A percentile compares a stretch with the other conserved stretches of the same genome.
phyloP scores from a whole-genome alignment of 179 eudicot species.

The Vitellaria paradoxa region DNA sequence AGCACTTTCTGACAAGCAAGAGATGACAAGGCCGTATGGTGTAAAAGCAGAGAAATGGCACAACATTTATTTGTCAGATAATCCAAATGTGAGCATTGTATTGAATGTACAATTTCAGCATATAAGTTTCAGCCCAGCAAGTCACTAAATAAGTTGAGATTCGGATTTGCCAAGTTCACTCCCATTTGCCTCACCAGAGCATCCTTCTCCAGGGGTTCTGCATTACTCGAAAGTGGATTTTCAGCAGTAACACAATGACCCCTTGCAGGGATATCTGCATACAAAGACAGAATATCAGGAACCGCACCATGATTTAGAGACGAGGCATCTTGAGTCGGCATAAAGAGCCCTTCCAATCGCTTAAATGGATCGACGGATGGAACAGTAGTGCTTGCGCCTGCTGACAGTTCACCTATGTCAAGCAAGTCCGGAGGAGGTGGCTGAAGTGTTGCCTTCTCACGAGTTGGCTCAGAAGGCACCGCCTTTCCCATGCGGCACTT shows the following conservation, averaged over 20 bases:
- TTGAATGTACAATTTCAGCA: too few relatives aligned
- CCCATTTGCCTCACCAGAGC: conserved; percentile 90
- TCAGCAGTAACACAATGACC: conserved; percentile 24
- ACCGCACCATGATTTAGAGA: conserved; percentile 26
- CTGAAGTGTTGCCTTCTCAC: conserved; percentile 35
- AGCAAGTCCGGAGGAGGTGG: conserved; percentile 79
- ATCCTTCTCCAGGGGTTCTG: conserved; percentile 71
- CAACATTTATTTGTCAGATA: conserved; percentile 12
- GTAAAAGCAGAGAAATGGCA: conserved; percentile 6
- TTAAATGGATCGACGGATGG: conserved; percentile 66
- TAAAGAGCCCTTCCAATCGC: conserved; percentile 86
- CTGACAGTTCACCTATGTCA: conserved; percentile 71
- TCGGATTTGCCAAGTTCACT: conserved; percentile 72
- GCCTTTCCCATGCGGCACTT: conserved; percentile 32
- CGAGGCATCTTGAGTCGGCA: conserved; percentile 40
- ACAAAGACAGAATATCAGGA: conserved; percentile 53
- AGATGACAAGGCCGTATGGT: conserved; percentile 5
- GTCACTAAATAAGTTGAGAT: conserved; percentile 86
- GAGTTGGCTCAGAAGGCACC: conserved; percentile 21
- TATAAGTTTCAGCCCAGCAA: conserved; percentile 55
- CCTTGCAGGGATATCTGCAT: conserved; percentile 39
- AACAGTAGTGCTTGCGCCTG: conserved; percentile 22
- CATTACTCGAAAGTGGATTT: conserved; percentile 16
- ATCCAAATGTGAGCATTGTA: conserved; percentile 1
- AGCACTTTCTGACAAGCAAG: neutral